phyloP scores from a whole-genome alignment of 2,329 filamentous ascomycete species.

The Amauroascus verrucosus region DNA sequence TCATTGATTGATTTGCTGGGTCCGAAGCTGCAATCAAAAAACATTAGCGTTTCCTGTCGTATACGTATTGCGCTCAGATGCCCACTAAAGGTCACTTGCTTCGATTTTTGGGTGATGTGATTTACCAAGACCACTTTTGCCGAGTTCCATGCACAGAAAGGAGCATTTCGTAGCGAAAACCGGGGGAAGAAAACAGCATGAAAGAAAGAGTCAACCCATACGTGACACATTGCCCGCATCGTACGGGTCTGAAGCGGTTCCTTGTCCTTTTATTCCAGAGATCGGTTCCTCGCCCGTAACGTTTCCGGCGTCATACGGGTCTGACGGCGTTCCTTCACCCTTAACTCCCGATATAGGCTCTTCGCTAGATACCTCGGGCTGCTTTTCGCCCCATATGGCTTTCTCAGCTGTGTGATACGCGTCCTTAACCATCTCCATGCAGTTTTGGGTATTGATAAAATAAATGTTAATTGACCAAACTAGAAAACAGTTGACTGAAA shows the following conservation, averaged over 20 bases:
- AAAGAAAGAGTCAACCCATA: constrained; percentile 24
- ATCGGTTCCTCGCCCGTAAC: constrained; percentile 50
- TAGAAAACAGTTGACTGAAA: no score
- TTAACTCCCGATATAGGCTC: constrained; percentile 64
- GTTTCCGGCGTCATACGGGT: constrained; percentile 74
- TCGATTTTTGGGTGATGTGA: not conserved
- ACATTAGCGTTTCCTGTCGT: not conserved
- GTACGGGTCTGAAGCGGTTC: constrained; percentile 60
- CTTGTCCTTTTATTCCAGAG: constrained; percentile 58
- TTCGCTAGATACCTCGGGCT: constrained; percentile 26
- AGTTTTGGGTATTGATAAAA: not conserved
- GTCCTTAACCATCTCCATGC: constrained; percentile 54
- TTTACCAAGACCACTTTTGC: not conserved
- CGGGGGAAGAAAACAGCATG: not conserved
- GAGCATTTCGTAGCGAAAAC: not conserved
- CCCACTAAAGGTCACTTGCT: not conserved
- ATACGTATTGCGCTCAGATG: not conserved
- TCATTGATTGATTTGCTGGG: not conserved
- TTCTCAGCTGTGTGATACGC: constrained; percentile 43
- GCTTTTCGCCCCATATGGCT: constrained; percentile 39
- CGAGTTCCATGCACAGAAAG: not conserved
- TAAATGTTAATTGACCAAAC: no score
- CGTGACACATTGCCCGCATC: constrained; percentile 66
- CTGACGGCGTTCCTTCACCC: constrained; percentile 15
- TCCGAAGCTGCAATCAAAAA: not conserved